Conservation (phyloP, 768 basidiomycete genomes). For the Leucosporidium yakuticum region DNA sequence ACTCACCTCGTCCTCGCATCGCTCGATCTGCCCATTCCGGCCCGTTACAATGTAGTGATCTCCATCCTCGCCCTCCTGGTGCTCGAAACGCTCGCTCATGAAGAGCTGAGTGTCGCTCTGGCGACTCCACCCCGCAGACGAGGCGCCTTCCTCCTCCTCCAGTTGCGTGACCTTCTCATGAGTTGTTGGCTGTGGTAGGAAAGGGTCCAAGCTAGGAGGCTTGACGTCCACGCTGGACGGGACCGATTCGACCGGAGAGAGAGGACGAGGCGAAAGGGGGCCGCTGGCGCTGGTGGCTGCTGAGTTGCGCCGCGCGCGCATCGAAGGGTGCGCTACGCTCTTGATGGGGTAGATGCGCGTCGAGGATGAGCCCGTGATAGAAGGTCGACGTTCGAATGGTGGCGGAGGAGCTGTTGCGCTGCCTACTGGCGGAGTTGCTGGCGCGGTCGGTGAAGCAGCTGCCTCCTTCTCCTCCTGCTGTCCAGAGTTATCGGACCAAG, state of each 20-base stretch:
- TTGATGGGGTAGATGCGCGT: no score
- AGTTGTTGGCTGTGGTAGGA: not conserved
- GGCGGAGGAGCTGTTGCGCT: no score
- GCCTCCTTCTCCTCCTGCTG: not conserved
- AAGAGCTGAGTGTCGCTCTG: constrained; percentile 23
- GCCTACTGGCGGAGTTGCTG: no score
- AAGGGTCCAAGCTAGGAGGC: no score
- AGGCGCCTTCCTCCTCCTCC: not conserved
- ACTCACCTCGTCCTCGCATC: constrained; percentile 70
- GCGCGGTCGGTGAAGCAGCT: no score
- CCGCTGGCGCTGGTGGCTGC: not conserved
- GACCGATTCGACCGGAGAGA: not conserved
- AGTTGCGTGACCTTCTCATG: not conserved
- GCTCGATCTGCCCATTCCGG: constrained; percentile 58
- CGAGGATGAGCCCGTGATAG: no score
- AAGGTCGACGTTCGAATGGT: no score
- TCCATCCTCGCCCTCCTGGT: constrained; percentile 59
- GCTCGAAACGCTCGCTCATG: constrained; percentile 61
- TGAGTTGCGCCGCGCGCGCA: not conserved
- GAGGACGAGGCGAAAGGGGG: not conserved
- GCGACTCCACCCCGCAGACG: not conserved
- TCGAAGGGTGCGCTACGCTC: not conserved
- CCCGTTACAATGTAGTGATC: constrained; percentile 62
- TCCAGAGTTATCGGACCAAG: not conserved
- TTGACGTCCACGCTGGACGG: no score